These are phyloP conservation scores for Penicillium sp. DNA, from an alignment of 2,329 filamentous ascomycete genomes.

Conservation along the genomic window DNA sequence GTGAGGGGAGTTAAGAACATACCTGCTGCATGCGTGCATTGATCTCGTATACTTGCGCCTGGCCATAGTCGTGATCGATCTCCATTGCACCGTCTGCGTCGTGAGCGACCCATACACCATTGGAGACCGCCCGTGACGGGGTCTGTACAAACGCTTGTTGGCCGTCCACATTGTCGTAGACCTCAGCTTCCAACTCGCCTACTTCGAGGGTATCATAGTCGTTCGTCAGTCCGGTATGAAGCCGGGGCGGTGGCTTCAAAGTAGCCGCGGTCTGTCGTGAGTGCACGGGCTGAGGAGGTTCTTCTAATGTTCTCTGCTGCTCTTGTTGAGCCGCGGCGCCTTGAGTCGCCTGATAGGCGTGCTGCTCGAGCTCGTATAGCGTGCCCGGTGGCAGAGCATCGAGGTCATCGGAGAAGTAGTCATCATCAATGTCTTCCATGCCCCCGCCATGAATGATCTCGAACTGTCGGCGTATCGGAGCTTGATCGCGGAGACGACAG, in stretches of 20 bases:
- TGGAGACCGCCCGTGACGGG: constrained; percentile 4
- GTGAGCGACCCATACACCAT: constrained; percentile 7
- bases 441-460: constrained; percentile 35
- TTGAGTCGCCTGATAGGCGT: constrained; percentile 42
- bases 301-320: constrained; percentile 4
- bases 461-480: neutral
- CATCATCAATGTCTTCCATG: constrained; percentile 45
- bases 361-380: constrained; percentile 41
- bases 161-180: constrained; percentile 34
- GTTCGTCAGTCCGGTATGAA: constrained; percentile 34
- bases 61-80: constrained; percentile 16
- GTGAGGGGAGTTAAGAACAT: neutral
- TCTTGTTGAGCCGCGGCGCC: constrained; percentile 21
- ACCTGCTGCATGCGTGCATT: constrained; percentile 25
- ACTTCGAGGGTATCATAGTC: constrained; percentile 41
- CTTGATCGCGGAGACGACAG: neutral
- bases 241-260: constrained; percentile 23
- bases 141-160: constrained; percentile 10
- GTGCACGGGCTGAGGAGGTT: constrained; percentile 8
- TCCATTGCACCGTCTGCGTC: constrained; percentile 15
- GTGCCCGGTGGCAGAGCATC: constrained; percentile 41
- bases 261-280: constrained; percentile 11
- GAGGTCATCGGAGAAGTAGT: constrained; percentile 45
- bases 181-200: constrained; percentile 39
- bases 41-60: constrained; percentile 9